These are phyloP conservation scores for Tieghemostelium lacteum DNA, from an alignment of 78 protist species.

Conservation along the genomic window DNA sequence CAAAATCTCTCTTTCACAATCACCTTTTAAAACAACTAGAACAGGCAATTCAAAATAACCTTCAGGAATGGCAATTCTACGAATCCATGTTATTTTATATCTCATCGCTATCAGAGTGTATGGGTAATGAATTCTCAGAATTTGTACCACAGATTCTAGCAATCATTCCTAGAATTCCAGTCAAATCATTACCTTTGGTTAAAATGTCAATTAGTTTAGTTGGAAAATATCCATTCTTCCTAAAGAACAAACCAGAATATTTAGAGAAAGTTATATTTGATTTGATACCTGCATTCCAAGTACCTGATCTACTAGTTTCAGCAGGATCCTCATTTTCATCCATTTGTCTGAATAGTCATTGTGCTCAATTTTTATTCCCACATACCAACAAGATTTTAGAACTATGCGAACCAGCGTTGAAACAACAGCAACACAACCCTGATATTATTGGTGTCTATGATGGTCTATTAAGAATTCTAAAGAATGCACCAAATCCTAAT, in stretches of 20 bases:
- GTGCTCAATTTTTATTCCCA: constrained; percentile 1
- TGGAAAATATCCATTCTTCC: constrained; percentile 37
- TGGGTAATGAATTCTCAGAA: background rate
- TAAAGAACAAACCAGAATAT: constrained; percentile 5
- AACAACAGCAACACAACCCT: constrained; percentile 15
- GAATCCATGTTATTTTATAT: constrained; percentile 41
- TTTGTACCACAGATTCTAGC: constrained; percentile 28
- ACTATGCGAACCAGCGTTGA: background rate
- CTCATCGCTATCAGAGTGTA: constrained; percentile 5
- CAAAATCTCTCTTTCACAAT: background rate
- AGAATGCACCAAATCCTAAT: background rate
- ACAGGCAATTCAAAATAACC: background rate
- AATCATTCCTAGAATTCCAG: constrained; percentile 40
- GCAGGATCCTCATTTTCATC: constrained; percentile 11
- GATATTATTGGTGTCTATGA: constrained; percentile 1
- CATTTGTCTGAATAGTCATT: constrained; percentile 22
- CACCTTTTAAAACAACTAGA: constrained; percentile 19
- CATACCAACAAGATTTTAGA: constrained; percentile 22
- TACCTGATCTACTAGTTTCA: background rate
- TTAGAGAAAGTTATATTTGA: constrained; percentile 35
- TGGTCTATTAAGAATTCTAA: constrained; percentile 3
- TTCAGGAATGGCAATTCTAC: constrained; percentile 16
- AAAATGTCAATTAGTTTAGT: constrained; percentile 26
- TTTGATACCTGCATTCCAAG: constrained; percentile 32
- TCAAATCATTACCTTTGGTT: constrained; percentile 11